Conservation (phyloP, 768 basidiomycete species). For the Russula compacta region DNA sequence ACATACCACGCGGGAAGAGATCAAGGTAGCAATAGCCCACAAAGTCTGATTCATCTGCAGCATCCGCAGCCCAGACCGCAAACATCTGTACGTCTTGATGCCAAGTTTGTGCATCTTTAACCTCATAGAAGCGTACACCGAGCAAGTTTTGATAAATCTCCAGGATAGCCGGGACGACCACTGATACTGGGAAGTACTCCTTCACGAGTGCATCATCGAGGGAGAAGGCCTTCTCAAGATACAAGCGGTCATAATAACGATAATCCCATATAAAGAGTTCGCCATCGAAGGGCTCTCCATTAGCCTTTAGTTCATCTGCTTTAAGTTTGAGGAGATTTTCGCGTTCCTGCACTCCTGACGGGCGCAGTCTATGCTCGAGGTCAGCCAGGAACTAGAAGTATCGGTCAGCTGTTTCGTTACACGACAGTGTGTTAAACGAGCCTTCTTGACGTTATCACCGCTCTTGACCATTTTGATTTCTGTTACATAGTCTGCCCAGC, state of each 20-base stretch:
- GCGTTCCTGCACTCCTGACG: constrained; percentile 61
- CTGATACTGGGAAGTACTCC: constrained; percentile 81
- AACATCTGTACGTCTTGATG: constrained; percentile 85
- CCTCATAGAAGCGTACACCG: constrained; percentile 54
- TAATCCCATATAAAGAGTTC: constrained; percentile 84
- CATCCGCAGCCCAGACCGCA: constrained; percentile 75
- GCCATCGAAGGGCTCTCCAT: constrained; percentile 55
- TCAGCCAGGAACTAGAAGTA: constrained; percentile 61
- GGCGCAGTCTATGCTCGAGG: constrained; percentile 62
- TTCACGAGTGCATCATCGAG: constrained; percentile 76
- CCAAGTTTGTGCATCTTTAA: constrained; percentile 57
- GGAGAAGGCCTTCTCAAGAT: constrained; percentile 53
- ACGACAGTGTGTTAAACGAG: constrained; percentile 23
- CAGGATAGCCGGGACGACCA: constrained; percentile 76
- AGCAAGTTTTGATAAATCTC: constrained; percentile 78
- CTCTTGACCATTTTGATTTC: constrained; percentile 83
- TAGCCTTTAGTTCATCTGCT: constrained; percentile 57
- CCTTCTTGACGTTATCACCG: constrained; percentile 49
- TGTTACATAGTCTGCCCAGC: constrained; percentile 78
- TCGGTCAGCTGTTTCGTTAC: background rate
- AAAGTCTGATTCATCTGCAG: constrained; percentile 62
- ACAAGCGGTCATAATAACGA: constrained; percentile 61
- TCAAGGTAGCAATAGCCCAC: constrained; percentile 85
- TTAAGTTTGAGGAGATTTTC: constrained; percentile 63
- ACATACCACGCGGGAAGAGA: constrained; percentile 70